phyloP scores from a whole-genome alignment of 2,329 filamentous ascomycete genomes.

The Leptographium wingfieldii region DNA sequence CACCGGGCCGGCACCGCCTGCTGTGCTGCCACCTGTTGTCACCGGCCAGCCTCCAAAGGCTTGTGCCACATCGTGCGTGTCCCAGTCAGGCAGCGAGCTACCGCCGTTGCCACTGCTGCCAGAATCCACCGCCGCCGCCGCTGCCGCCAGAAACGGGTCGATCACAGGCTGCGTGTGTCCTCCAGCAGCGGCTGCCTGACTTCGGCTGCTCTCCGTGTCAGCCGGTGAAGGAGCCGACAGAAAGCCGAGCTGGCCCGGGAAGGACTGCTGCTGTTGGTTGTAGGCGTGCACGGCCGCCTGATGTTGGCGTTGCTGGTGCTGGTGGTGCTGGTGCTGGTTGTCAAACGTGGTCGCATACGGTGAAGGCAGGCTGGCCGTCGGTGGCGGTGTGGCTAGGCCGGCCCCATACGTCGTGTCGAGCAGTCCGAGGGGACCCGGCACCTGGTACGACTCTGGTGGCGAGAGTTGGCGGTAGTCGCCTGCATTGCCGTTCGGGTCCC shows the following conservation, averaged over 20 bases:
- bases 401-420: conserved; percentile 35
- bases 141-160: conserved; percentile 18
- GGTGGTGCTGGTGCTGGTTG: conserved; percentile 1
- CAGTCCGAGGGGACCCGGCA: conserved; percentile 20
- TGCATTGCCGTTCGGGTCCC: conserved; percentile 7
- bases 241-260: conserved; percentile 24
- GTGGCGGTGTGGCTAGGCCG: conserved; percentile 44
- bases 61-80: conserved; percentile 14
- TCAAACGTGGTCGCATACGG: conserved; percentile 20
- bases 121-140: background rate
- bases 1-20: background rate
- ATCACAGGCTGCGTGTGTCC: conserved; percentile 6
- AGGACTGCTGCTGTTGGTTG: conserved; percentile 8
- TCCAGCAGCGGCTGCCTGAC: conserved; percentile 13
- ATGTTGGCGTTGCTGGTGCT: conserved; percentile 5
- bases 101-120: background rate
- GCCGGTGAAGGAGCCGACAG: conserved; percentile 17
- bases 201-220: too few relatives aligned
- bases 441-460: conserved; percentile 4
- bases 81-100: conserved; percentile 11
- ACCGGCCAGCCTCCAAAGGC: conserved; percentile 8
- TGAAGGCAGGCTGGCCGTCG: conserved; percentile 31
- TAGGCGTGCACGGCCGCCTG: background rate
- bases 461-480: conserved; percentile 7
- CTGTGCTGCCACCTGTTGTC: background rate